Evolutionary conservation across 2,329 filamentous ascomycete species (phyloP), one percentile per base, ranked within the genome.

Genomic region (Teratosphaeria zuluensis): DNA sequence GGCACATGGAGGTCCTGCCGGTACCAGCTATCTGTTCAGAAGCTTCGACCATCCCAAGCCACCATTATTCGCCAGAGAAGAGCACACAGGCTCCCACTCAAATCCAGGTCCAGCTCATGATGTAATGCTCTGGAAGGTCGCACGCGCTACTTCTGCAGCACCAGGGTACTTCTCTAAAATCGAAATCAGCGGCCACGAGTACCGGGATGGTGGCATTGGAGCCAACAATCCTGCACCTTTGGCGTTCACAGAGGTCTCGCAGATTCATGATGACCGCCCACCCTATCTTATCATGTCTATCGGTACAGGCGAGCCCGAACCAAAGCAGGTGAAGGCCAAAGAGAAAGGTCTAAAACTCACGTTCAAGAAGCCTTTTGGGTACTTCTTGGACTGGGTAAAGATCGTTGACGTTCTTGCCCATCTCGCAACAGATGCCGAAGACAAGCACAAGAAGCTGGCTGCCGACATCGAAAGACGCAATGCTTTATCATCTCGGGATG

Each of bases 191-290:
- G 54, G 28, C 46, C 19, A 33, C 14, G 32, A 46, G n/a, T 57
- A 48, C 21, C 51, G 55, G 31, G 55, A 57, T 24, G 55, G 55
- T 42, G 55, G 55, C 24, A 33, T 57, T 11, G 42, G 51, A 24
- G 51, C 51, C 35, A 56, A 57, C 46, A 57, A 57, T 24, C 55
- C 55, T 48, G 42, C 42, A 48, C 42, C 42, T 9, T 11, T 48
- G 42, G 42, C 42, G 8, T 48, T 48, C 19, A 11, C 42, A 5
- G 42, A 48, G 9, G 42, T 48, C n/a, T 48, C 42, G 9, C 42
- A 48, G 42, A 21, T 48, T 11, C 42, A 48, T n/a, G 42, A 21
- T n/a, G 42, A 48, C 9, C 42, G 42, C 8, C 42, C 42, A 21
- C 42, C 42, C 19, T n/a, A 19, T 8, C 16, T 48, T 19, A 19